A percentile compares a stretch with the other conserved stretches of the same genome.
Evolutionary conservation across 768 basidiomycete genomes (phyloP).

Genomic region (Hericium erinaceus): DNA sequence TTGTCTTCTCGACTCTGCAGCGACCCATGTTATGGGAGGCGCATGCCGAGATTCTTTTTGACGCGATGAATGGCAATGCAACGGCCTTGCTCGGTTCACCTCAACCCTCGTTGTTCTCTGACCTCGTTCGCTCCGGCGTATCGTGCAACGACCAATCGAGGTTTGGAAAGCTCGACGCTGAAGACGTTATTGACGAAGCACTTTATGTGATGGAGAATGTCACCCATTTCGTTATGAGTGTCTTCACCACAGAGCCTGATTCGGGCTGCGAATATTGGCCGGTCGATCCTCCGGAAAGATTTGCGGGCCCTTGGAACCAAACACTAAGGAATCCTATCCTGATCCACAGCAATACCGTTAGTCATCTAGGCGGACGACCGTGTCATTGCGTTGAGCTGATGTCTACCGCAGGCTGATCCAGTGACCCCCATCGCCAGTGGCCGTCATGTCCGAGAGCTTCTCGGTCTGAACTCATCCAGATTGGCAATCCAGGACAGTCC

Average conservation of each 20-base stretch:
- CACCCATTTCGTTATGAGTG: slow-evolving; percentile 13
- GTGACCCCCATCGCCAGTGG: slow-evolving; percentile 22
- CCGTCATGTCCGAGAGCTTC: slow-evolving; percentile 13
- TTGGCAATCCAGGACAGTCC: neutral
- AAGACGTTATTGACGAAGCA: slow-evolving; percentile 18
- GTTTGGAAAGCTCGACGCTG: slow-evolving; percentile 11
- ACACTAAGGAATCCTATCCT: slow-evolving; percentile 10
- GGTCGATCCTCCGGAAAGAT: slow-evolving; percentile 8
- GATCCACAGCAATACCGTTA: slow-evolving; percentile 11
- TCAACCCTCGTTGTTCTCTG: slow-evolving; percentile 9
- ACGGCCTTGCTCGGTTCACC: neutral
- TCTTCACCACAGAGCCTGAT: slow-evolving; percentile 17
- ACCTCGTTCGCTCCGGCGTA: slow-evolving; percentile 20
- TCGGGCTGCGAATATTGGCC: slow-evolving; percentile 9
- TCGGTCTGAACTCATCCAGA: slow-evolving; percentile 12
- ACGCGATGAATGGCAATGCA: neutral
- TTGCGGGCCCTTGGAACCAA: slow-evolving; percentile 15
- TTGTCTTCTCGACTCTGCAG: neutral
- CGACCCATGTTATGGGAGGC: neutral
- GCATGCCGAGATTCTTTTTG: neutral
- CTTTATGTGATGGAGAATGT: slow-evolving; percentile 15
- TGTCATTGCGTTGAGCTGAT: neutral
- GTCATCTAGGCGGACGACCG: slow-evolving; percentile 6
- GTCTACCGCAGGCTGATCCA: slow-evolving; percentile 15
- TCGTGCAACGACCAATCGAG: slow-evolving; percentile 22